Base-by-base conservation (phyloP, 805 yeast species). In the Pichia insulana region DNA sequence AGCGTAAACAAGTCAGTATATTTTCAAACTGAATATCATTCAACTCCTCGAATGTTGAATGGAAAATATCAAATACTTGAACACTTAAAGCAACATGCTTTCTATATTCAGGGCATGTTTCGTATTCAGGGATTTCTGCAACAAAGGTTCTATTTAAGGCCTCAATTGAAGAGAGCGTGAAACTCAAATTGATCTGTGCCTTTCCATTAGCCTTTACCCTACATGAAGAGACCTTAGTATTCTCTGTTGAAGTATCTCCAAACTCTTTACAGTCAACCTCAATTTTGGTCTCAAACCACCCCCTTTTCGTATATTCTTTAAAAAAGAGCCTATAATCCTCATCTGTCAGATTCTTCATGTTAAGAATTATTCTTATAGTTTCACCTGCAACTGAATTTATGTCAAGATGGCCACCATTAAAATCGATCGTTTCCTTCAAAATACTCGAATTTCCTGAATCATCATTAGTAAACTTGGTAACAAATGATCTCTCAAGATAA, bases 311-410 rank as follows among this genome's bases (percentile, higher is more conserved):
- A 30, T 51, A 49, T 47, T 62, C 66, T 8, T 62, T 49, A 13
- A 70, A 54, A 35, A 57, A 63, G 65, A 71, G 72, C 10, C 52
- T 52, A 7, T 70, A 56, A 7, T 51, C 48, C 27, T 65, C 67
- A 12, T 59, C 57, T 15, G 69, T 68, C 5, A 53, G 44, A 45
- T 70, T 71, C 22, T 42, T 53, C 16, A 75, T 39, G 13, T 52
- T 57, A 2, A 65, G 42, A 34, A 48, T 36, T 11, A 54, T 20
- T 1, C 26, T 30, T 3, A 46, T 32, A 3, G 18, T 30, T 22
- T 48, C 51, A 31, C 49, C 49, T n/a, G 28, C 18, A 34, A 48
- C 40, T 7, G 40, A 38, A 26, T 35, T 22, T 11, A 39, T n/a
- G 16, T 30, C 13, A 2, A 39, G 13, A 20, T 35, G 22, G 3